phyloP scores from a whole-genome alignment of 345 rosid species.

The Iberis pinnata region DNA sequence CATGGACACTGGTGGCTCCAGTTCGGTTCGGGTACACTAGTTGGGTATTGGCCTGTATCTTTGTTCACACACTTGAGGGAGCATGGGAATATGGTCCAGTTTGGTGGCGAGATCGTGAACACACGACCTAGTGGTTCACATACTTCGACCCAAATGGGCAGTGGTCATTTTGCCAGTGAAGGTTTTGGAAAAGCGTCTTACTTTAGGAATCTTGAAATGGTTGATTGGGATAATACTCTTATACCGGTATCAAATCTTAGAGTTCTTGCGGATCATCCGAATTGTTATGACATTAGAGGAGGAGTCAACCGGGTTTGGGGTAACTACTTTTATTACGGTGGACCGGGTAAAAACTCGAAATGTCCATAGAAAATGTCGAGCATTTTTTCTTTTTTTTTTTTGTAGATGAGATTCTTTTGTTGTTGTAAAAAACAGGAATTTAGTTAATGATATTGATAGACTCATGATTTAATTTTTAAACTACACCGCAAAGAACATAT shows the following conservation, averaged over 20 bases:
- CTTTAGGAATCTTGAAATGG: constrained; percentile 78
- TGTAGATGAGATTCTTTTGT: constrained; percentile 10
- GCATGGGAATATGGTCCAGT: constrained; percentile 91
- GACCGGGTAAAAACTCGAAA: constrained; percentile 78
- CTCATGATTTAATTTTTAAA: too few relatives aligned
- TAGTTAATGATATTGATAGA: too few relatives aligned
- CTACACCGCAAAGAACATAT: too few relatives aligned
- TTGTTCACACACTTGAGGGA: constrained; percentile 77
- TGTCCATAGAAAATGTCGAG: constrained; percentile 57
- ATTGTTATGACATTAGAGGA: constrained; percentile 84
- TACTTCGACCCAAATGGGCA: constrained; percentile 92
- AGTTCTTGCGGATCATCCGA: constrained; percentile 84
- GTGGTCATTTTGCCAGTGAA: constrained; percentile 88
- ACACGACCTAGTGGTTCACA: constrained; percentile 66
- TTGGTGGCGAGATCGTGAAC: constrained; percentile 90
- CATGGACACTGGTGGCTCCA: constrained; percentile 99
- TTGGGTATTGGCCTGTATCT: constrained; percentile 93
- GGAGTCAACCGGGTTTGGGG: constrained; percentile 87
- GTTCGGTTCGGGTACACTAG: constrained; percentile 83
- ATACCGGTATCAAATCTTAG: constrained; percentile 54
- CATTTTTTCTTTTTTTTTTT: constrained; percentile 1
- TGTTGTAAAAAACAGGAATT: too few relatives aligned
- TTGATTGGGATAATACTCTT: constrained; percentile 93
- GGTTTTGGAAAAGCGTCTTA: constrained; percentile 94
- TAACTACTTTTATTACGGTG: constrained; percentile 86